phyloP scores from a whole-genome alignment of 495 filamentous ascomycete species.

The Penicillium desertorum region DNA sequence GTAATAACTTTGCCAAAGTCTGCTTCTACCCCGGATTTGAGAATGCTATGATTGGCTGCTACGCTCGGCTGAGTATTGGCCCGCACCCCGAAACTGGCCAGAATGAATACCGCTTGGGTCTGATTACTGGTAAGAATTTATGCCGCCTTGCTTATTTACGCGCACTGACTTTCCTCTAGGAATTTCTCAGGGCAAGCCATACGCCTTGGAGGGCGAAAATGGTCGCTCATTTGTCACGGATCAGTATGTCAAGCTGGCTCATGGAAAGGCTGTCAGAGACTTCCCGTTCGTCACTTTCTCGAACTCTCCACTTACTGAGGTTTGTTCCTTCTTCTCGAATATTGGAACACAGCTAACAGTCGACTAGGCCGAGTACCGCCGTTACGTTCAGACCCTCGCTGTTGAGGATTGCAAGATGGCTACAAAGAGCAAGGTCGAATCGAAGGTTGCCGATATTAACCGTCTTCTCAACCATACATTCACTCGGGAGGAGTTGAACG shows the following conservation, averaged over 20 bases:
- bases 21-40: conserved; percentile 92
- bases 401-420: conserved; percentile 71
- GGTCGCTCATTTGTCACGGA: conserved; percentile 73
- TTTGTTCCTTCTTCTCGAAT: conserved; percentile 34
- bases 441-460: conserved; percentile 82
- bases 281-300: conserved; percentile 86
- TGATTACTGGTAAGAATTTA: conserved; percentile 70
- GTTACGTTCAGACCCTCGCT: conserved; percentile 73
- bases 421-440: conserved; percentile 59
- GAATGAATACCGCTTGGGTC: conserved; percentile 78
- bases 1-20: conserved; percentile 76
- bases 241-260: conserved; percentile 68
- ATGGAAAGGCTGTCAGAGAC: conserved; percentile 73
- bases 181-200: conserved; percentile 74
- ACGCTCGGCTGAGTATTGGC: conserved; percentile 76
- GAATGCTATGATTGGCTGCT: conserved; percentile 73
- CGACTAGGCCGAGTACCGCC: conserved; percentile 69
- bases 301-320: conserved; percentile 70
- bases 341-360: conserved; percentile 27
- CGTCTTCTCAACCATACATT: conserved; percentile 72
- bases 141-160: conserved; percentile 10
- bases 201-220: conserved; percentile 68
- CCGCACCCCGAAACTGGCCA: conserved; percentile 63
- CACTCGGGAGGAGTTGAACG: conserved; percentile 74
- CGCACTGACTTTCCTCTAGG: conserved; percentile 50